Base-by-base conservation (phyloP, 164 flowering plant species). In the Nelumbo lutea region DNA sequence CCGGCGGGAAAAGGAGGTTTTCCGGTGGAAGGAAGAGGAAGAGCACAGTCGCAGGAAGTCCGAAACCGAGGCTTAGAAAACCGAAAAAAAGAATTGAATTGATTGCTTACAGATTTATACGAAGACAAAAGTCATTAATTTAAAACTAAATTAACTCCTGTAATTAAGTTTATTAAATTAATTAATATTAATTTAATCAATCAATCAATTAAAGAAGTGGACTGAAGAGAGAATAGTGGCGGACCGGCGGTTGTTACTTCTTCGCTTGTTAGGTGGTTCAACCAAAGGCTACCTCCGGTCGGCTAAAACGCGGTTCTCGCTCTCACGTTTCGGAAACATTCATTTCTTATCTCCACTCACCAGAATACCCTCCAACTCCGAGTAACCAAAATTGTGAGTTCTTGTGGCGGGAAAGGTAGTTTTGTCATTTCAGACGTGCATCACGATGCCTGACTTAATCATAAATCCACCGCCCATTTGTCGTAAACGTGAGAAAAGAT, bases 101-200 rank as follows among this genome's bases (percentile, higher is more conserved):
- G 80, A 75, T 79, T 75, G 85, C 83, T 83, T 86, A 83, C 85
- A 85, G 76, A 76, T 82, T 84, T 78, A 80, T 76, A 77, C 11
- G 57, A n/a, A 47, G 15, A 9, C 2, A 40, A 53, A 56, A 48
- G 14, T 4, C 60, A 5, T 63, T 46, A 64, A 59, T 48, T 3
- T 55, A 50, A 67, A 41, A 27, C 44, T 57, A 59, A 56, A 55
- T 59, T 42, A 8, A 7, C 61, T 71, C 40, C 48, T 42, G 45
- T 14, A 39, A 42, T 53, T 58, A 63, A 50, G 27, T 48, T 11
- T 27, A 64, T 39, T 65, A 61, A 6, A 10, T 61, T 53, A n/a
- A n/a, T n/a, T n/a, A n/a, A n/a, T n/a, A n/a, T n/a, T n/a, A 52
- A 59, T 61, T 62, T 27, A 27, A 27, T 27, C 27, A 27, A 27